Evolutionary conservation across 164 flowering plant genomes (phyloP).

Genomic region (Stephania yunnanensis): DNA sequence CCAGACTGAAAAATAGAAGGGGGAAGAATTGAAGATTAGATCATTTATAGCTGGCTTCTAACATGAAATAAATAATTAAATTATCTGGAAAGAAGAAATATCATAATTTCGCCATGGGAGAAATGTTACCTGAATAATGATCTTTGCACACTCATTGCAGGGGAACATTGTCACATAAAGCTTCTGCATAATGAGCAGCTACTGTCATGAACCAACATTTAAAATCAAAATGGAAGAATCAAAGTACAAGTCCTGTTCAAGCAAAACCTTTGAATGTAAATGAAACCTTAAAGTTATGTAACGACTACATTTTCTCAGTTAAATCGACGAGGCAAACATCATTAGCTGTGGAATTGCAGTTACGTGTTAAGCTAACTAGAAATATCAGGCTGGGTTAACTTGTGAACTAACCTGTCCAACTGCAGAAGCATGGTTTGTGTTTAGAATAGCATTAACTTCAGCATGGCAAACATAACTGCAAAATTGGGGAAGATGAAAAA

Average conservation of each 20-base stretch:
- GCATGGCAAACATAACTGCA: constrained; percentile 93
- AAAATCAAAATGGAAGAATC: background rate
- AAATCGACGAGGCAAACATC: background rate
- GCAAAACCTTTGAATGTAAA: background rate
- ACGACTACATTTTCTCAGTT: background rate
- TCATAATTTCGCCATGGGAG: background rate
- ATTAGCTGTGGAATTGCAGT: background rate
- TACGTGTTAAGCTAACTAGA: background rate
- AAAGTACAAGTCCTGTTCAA: background rate
- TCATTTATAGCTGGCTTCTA: background rate
- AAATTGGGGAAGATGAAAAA: constrained; percentile 5
- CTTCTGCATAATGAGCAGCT: constrained; percentile 41
- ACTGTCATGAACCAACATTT: background rate
- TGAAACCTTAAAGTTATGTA: background rate
- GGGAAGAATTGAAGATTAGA: background rate
- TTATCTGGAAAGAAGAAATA: no score
- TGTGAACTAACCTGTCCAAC: constrained; percentile 64
- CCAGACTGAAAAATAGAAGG: constrained; percentile 56
- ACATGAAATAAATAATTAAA: no score
- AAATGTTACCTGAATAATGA: constrained; percentile 73
- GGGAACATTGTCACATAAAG: constrained; percentile 97
- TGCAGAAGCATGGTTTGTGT: constrained; percentile 93
- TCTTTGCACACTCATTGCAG: constrained; percentile 95
- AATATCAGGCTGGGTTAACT: background rate
- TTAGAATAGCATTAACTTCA: constrained; percentile 92